Evolutionary conservation across 768 basidiomycete species (phyloP), one percentile per base, ranked within the genome.

Genomic region (Dentipellis sp.): DNA sequence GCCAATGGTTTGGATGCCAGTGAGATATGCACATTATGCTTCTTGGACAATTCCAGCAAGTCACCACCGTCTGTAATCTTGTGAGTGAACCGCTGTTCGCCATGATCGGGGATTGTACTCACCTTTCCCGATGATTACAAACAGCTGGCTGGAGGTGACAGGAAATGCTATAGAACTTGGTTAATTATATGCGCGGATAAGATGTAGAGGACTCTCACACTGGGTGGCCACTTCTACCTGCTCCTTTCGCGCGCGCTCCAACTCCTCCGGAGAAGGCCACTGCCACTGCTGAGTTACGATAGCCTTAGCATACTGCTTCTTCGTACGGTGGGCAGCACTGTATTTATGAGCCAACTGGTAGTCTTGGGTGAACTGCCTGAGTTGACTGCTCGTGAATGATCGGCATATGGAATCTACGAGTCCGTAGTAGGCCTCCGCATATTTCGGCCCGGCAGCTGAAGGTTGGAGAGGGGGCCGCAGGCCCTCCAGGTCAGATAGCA

Each of bases 101-200:
- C 9, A 37, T 42, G 9, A 21, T 19, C 46, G 3, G 12, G 52
- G 59, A 51, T 34, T 22, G 19, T 47, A 64, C 68, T 16, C 39
- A 86, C 88, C 84, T 77, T 78, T 83, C 40, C 88, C 88, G 58
- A 91, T 75, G 34, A 90, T 74, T 34, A 90, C 65, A 65, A 90
- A 88, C 6, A 88, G 74, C 61, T 86, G 76, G 51, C 74, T 76
- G 3, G 81, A 76, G 16, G 74, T 76, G 56, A 91, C 68, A 35
- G 75, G 68, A 62, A 85, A 78, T 2, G 67, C 88, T 90, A 61
- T 9, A 35, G 34, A 52, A 50, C 55, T 51, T 56, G 22, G 50
- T 40, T 50, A 45, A 57, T 23, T 1, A 52, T 38, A 52, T 29
- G 49, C 52, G 54, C 40, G 12, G 34, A 34, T 38, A 12, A 37